These are phyloP conservation scores for Heterobasidion irregulare DNA, from an alignment of 1,284 basidiomycete genomes.

Conservation along the genomic window DNA sequence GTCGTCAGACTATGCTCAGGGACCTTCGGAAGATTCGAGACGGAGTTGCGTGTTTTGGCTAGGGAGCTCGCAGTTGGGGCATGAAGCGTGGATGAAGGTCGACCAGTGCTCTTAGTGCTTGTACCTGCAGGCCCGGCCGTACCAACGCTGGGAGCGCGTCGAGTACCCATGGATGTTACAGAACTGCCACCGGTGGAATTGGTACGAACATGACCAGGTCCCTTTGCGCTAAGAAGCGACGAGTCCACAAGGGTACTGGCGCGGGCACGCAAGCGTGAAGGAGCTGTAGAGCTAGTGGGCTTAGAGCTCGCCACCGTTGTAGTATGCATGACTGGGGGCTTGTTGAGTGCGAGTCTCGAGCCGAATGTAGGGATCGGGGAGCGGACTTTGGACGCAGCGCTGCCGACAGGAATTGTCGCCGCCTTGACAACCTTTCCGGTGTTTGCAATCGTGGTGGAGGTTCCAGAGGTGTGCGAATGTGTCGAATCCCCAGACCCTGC, in stretches of 20 bases:
- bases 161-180: slow-evolving; percentile 32
- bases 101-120: slow-evolving; percentile 11
- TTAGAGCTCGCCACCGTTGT: slow-evolving; percentile 13
- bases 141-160: slow-evolving; percentile 8
- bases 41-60: slow-evolving; percentile 38
- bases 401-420: neutral
- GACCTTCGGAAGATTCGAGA: slow-evolving; percentile 6
- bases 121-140: slow-evolving; percentile 8
- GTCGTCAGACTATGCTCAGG: slow-evolving; percentile 1
- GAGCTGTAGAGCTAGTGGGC: slow-evolving; percentile 12
- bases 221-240: slow-evolving; percentile 30
- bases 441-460: neutral
- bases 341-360: neutral
- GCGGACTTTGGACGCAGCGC: neutral
- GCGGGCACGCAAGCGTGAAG: slow-evolving; percentile 17
- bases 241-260: slow-evolving; percentile 20
- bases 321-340: neutral
- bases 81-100: slow-evolving; percentile 45
- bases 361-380: neutral
- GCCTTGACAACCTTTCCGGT: neutral
- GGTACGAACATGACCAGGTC: slow-evolving; percentile 3
- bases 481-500: neutral
- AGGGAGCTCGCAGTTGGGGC: slow-evolving; percentile 74
- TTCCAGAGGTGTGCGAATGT: neutral
- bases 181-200: slow-evolving; percentile 8